Evolutionary conservation across 495 filamentous ascomycete species (phyloP).

Genomic region (Pyrenula massariospora): DNA sequence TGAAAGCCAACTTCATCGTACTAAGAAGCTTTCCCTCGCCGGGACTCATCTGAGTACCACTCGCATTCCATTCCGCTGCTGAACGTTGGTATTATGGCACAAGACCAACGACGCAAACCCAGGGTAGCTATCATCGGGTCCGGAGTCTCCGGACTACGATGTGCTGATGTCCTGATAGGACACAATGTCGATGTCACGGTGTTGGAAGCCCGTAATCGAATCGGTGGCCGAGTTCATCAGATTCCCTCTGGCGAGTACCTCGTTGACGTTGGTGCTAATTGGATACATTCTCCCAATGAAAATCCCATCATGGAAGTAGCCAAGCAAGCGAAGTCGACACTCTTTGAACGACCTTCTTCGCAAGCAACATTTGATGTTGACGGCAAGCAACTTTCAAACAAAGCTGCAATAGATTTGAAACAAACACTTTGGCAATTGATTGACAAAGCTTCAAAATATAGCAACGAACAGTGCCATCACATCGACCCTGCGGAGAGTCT

Average conservation of each 20-base stretch:
- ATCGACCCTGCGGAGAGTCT: constrained; percentile 1
- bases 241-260: neutral
- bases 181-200: constrained; percentile 58
- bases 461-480: neutral
- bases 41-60: too few relatives aligned
- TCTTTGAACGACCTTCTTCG: neutral
- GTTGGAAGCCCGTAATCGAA: constrained; percentile 53
- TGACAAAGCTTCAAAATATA: constrained; percentile 5
- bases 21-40: too few relatives aligned
- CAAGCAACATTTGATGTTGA: neutral
- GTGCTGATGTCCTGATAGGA: constrained; percentile 56
- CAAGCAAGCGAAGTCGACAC: neutral
- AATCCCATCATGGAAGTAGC: constrained; percentile 4
- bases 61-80: too few relatives aligned
- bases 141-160: constrained; percentile 57
- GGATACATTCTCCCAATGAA: neutral
- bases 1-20: too few relatives aligned
- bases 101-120: too few relatives aligned
- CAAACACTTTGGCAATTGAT: constrained; percentile 3
- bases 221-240: constrained; percentile 50
- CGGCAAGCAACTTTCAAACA: neutral
- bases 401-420: neutral
- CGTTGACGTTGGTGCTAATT: neutral
- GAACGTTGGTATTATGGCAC: too few relatives aligned
- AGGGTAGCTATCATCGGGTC: constrained; percentile 64